A percentile compares a stretch with the other conserved stretches of the same genome.
Conservation (phyloP, 1,284 basidiomycete species). For the Tilletia indica region DNA sequence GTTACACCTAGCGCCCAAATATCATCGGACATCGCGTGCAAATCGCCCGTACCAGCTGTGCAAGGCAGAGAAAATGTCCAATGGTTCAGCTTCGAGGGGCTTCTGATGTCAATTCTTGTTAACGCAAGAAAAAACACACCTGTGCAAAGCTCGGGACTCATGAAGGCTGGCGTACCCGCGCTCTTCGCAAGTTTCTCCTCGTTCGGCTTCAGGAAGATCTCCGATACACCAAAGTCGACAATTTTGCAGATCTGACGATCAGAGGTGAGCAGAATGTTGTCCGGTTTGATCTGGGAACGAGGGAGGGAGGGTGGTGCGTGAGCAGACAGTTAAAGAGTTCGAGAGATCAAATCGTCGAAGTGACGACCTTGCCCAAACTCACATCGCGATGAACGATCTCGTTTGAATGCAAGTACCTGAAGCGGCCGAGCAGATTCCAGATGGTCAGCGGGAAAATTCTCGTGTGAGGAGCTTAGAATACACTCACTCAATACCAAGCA, state of each 20-base stretch:
- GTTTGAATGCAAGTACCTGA: conserved; percentile 62
- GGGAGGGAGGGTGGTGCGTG: too few relatives aligned
- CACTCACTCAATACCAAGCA: conserved; percentile 58
- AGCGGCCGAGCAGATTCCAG: not conserved
- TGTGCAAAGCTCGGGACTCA: conserved; percentile 60
- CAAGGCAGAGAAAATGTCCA: not conserved
- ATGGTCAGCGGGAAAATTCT: not conserved
- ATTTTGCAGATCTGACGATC: conserved; percentile 61
- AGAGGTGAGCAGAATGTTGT: conserved; percentile 62
- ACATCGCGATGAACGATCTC: conserved; percentile 61
- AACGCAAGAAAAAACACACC: conserved; percentile 6
- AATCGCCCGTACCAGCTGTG: conserved; percentile 34
- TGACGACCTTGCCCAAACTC: conserved; percentile 25
- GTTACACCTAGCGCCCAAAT: conserved; percentile 64
- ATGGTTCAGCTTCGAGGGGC: not conserved
- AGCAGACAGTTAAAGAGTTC: not conserved
- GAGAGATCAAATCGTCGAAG: not conserved
- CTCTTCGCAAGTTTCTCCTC: conserved; percentile 59
- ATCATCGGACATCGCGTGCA: conserved; percentile 61
- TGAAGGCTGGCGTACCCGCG: conserved; percentile 63
- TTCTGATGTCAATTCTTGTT: too few relatives aligned
- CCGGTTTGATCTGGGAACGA: conserved; percentile 59
- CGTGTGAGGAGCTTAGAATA: not conserved
- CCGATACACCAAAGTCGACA: conserved; percentile 64
- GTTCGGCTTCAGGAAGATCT: conserved; percentile 60